Percentiles rank a stretch among this genome's conserved stretches.
Evolutionary conservation across 805 yeast genomes (phyloP).

Genomic region (Candida rishiriensis): DNA sequence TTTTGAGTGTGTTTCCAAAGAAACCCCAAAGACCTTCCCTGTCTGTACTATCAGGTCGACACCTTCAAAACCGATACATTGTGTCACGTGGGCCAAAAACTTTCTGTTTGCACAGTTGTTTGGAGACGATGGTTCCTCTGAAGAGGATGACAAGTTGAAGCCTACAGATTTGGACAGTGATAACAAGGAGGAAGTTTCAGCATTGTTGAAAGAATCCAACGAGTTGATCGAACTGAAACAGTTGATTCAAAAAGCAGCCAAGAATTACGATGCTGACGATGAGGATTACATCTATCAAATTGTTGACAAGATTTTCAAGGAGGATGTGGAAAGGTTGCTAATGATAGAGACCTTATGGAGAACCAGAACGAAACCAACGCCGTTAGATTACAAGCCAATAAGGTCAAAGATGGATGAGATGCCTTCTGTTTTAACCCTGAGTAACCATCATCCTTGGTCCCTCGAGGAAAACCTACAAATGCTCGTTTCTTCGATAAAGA

Average conservation of each 20-base stretch:
- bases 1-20: slow-evolving; percentile 86
- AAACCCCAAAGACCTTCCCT: slow-evolving; percentile 85
- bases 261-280: slow-evolving; percentile 5
- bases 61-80: slow-evolving; percentile 93
- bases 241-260: slow-evolving; percentile 23
- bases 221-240: slow-evolving; percentile 51
- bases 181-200: slow-evolving; percentile 59
- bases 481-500: slow-evolving; percentile 43
- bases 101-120: slow-evolving; percentile 81
- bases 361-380: slow-evolving; percentile 61
- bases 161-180: slow-evolving; percentile 52
- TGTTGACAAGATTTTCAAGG: slow-evolving; percentile 54
- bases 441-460: slow-evolving; percentile 53
- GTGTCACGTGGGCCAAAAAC: slow-evolving; percentile 96
- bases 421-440: slow-evolving; percentile 2
- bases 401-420: neutral
- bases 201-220: slow-evolving; percentile 60
- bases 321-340: slow-evolving; percentile 75
- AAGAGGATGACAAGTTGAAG: slow-evolving; percentile 19
- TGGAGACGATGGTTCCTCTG: slow-evolving; percentile 39
- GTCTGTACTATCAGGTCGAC: slow-evolving; percentile 97
- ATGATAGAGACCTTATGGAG: slow-evolving; percentile 76
- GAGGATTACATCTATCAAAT: slow-evolving; percentile 36
- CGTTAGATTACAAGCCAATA: slow-evolving; percentile 40
- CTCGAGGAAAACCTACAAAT: slow-evolving; percentile 58